Conservation (phyloP, 148 eudicot genomes). For the Fagopyrum tataricum region DNA sequence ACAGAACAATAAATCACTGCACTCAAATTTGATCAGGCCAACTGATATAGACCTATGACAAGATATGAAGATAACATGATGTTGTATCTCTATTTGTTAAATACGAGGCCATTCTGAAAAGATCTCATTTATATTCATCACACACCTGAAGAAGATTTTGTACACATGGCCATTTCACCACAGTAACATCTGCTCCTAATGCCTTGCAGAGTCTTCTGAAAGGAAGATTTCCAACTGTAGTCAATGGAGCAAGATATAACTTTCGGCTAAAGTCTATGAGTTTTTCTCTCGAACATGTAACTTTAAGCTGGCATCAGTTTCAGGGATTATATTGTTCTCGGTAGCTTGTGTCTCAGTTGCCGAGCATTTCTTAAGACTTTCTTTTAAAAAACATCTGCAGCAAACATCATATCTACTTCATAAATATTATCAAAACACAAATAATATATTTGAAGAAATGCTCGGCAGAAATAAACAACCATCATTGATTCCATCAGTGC, state of each 20-base stretch:
- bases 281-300: slow-evolving; percentile 66
- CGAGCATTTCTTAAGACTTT: slow-evolving; percentile 26
- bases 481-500: slow-evolving; percentile 21
- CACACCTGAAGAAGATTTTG: slow-evolving; percentile 93
- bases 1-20: not conserved
- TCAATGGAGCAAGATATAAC: slow-evolving; percentile 93
- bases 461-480: slow-evolving; percentile 29
- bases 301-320: slow-evolving; percentile 70
- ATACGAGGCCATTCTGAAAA: not conserved
- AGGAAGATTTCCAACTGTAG: slow-evolving; percentile 97
- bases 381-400: slow-evolving; percentile 16
- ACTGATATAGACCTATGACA: not conserved
- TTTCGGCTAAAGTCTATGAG: slow-evolving; percentile 85
- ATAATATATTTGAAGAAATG: not conserved
- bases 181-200: slow-evolving; percentile 97
- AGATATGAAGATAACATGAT: not conserved
- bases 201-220: slow-evolving; percentile 87
- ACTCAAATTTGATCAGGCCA: not conserved
- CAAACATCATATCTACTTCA: not conserved
- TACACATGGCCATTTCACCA: slow-evolving; percentile 99
- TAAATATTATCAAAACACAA: not conserved
- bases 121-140: not conserved
- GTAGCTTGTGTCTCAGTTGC: slow-evolving; percentile 24
- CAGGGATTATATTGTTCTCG: slow-evolving; percentile 25
- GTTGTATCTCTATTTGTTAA: not conserved